Percentiles rank a stretch among this genome's conserved stretches.
phyloP scores from a whole-genome alignment of 257 asterid species.

The Leptodermis oblonga region DNA sequence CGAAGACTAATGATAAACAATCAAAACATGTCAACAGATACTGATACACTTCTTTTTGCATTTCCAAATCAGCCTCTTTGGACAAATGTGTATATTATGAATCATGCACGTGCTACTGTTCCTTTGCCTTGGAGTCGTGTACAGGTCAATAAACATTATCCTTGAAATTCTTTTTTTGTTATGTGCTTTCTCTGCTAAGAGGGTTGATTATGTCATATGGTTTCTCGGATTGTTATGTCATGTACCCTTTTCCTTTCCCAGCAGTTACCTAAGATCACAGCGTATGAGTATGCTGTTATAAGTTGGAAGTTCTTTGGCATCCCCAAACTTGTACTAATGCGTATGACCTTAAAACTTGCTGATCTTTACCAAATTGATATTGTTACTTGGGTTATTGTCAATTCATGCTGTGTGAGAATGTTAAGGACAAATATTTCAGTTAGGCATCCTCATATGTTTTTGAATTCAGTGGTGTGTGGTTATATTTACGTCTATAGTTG shows the following conservation, averaged over 20 bases:
- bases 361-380: background rate
- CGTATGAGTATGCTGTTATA: background rate
- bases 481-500: background rate
- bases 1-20: constrained; percentile 74
- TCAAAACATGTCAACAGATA: constrained; percentile 66
- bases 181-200: background rate
- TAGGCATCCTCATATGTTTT: background rate
- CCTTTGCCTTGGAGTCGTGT: constrained; percentile 89
- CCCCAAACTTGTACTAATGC: background rate
- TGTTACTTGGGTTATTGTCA: constrained; percentile 1
- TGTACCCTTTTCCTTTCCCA: background rate
- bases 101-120: constrained; percentile 68
- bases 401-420: background rate
- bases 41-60: constrained; percentile 72
- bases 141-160: constrained; percentile 46
- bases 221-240: background rate
- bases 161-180: background rate
- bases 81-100: constrained; percentile 72
- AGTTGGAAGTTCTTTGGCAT: background rate
- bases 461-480: background rate
- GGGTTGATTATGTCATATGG: background rate
- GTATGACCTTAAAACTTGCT: background rate
- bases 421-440: background rate
- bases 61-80: constrained; percentile 90
- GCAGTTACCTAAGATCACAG: background rate